Conservation (phyloP, 306 rosid genomes). For the Crataegus laevigata region DNA sequence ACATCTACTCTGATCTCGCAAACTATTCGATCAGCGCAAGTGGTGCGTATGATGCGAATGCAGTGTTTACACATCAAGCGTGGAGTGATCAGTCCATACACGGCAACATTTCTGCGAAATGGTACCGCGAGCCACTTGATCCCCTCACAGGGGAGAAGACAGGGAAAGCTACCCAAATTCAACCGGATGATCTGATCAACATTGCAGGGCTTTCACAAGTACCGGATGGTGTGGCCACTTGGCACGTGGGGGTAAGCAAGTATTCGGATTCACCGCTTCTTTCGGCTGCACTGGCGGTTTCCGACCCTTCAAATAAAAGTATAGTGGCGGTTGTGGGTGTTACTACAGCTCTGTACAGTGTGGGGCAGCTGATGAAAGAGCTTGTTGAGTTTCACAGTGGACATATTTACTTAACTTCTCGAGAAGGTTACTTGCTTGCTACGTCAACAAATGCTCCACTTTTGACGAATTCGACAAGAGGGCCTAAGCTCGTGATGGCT, state of each 20-base stretch:
- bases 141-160: slow-evolving; percentile 79
- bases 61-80: slow-evolving; percentile 37
- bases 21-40: slow-evolving; percentile 73
- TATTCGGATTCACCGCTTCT: slow-evolving; percentile 87
- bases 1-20: slow-evolving; percentile 78
- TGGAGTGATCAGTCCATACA: slow-evolving; percentile 63
- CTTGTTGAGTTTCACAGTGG: slow-evolving; percentile 88
- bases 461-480: slow-evolving; percentile 49
- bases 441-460: slow-evolving; percentile 84
- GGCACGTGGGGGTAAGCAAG: slow-evolving; percentile 98
- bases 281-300: slow-evolving; percentile 94
- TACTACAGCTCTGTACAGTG: slow-evolving; percentile 86
- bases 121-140: slow-evolving; percentile 93
- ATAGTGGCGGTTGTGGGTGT: slow-evolving; percentile 96
- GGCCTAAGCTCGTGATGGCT: slow-evolving; percentile 77
- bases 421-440: slow-evolving; percentile 82
- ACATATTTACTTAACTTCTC: slow-evolving; percentile 86
- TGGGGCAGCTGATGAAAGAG: slow-evolving; percentile 92
- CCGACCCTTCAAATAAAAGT: slow-evolving; percentile 71
- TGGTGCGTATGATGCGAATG: slow-evolving; percentile 19
- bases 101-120: slow-evolving; percentile 71
- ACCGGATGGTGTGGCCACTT: slow-evolving; percentile 91
- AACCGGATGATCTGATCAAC: slow-evolving; percentile 80
- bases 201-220: slow-evolving; percentile 86
- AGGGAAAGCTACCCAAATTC: slow-evolving; percentile 79